These are phyloP conservation scores for Martiniozyma asiatica DNA, from an alignment of 1,139 yeast species.

Conservation along the genomic window DNA sequence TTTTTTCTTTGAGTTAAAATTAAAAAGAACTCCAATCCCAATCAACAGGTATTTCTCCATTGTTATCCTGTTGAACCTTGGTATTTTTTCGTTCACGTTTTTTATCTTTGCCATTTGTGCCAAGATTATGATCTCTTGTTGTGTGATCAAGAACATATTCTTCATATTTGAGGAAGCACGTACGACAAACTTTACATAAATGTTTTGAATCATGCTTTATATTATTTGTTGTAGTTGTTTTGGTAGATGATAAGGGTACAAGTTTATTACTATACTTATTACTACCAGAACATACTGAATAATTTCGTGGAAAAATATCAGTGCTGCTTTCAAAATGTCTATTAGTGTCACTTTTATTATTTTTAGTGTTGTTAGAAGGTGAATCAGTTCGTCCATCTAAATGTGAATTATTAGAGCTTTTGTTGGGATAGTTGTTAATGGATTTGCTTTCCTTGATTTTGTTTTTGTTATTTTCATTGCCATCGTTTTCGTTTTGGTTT, in stretches of 20 bases:
- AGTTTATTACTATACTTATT: background rate
- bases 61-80: conserved; percentile 10
- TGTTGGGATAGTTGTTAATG: too few species aligned
- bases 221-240: background rate
- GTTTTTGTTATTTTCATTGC: background rate
- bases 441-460: too few species aligned
- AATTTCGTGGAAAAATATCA: too few species aligned
- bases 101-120: conserved; percentile 13
- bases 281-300: too few species aligned
- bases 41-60: conserved; percentile 50
- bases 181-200: conserved; percentile 67
- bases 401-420: too few species aligned
- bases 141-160: conserved; percentile 28
- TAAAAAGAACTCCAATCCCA: conserved; percentile 71
- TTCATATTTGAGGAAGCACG: conserved; percentile 62
- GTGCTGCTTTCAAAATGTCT: too few species aligned
- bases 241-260: background rate
- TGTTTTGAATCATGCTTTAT: conserved; percentile 16
- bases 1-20: too few species aligned
- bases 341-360: too few species aligned
- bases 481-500: background rate
- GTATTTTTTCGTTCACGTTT: conserved; percentile 13
- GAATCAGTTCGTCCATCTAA: background rate
- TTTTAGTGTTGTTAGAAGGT: too few species aligned
- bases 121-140: conserved; percentile 19